Evolutionary conservation across 1,284 basidiomycete genomes (phyloP).

Genomic region (Cutaneotrichosporon sp.): DNA sequence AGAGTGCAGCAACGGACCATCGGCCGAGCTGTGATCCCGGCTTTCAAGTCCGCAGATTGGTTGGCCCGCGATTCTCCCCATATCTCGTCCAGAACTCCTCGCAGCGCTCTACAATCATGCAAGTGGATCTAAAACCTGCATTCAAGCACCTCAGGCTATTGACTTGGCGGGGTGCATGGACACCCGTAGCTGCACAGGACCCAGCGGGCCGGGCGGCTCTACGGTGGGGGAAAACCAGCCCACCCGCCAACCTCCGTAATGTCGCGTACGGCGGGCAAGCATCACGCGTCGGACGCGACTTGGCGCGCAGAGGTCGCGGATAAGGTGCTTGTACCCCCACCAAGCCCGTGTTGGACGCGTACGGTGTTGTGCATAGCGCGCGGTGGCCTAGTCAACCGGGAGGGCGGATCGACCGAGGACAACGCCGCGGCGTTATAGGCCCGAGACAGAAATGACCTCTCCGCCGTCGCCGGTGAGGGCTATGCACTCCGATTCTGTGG

Average conservation of each 20-base stretch:
- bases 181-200: not conserved
- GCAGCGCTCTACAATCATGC: not conserved
- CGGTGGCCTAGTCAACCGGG: not conserved
- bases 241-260: slow-evolving; percentile 1
- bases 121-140: not conserved
- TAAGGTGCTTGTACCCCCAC: slow-evolving; percentile 5
- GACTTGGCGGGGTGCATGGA: not conserved
- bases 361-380: not conserved
- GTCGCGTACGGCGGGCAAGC: slow-evolving; percentile 1
- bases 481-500: not conserved
- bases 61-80: not conserved
- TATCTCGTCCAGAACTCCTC: not conserved
- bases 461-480: not conserved
- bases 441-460: not conserved
- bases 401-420: slow-evolving; percentile 4
- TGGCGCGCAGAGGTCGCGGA: not conserved
- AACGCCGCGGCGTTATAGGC: not conserved
- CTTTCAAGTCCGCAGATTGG: not conserved
- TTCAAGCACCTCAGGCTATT: not conserved
- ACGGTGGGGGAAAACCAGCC: not conserved
- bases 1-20: not conserved
- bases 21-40: not conserved
- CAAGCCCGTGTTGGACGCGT: slow-evolving; percentile 13
- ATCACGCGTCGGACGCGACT: slow-evolving; percentile 13
- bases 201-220: not conserved